Base-by-base conservation (phyloP, 192 early-diverging fungal genomes). In the Backusella parvicylindrica region DNA sequence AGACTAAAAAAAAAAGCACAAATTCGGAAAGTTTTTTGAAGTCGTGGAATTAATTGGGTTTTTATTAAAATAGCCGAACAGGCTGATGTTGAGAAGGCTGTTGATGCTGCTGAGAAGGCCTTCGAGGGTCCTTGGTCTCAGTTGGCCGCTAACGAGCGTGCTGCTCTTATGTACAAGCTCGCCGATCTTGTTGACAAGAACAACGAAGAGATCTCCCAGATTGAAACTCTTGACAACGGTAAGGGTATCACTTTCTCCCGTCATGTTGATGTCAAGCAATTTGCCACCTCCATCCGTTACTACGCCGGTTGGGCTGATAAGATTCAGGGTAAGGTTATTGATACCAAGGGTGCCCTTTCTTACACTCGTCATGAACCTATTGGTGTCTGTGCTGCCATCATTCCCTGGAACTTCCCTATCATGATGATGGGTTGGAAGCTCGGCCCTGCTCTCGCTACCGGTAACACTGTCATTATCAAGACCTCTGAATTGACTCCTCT, bases 371-470 rank as follows among this genome's bases (percentile, higher is more conserved):
- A 84, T 21, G 84, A 91, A 77, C 89, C 92, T 4, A 83, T 88
- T 30, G 95, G 95, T 56, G 90, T 94, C 30, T 88, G 86, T 72
- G 94, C 86, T 30, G 79, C 92, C 32, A 93, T 95, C 65, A 93
- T 91, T n/a, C 91, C 94, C 11, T 94, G 91, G 84, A 94, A 91
- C 75, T 89, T 90, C 71, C 93, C 94, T 3, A 53, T 93, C 43
- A 79, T 89, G 33, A 88, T 94, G 64, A 76, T 91, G n/a, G 90
- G 88, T 38, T 91, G 91, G 91, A 97, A 95, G 79, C 83, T 97
- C 26, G 95, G 89, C 21, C 92, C 94, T 9, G 90, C 89, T 60
- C 81, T 96, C n/a, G 89, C 89, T 11, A 88, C 85, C 30, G 94
- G 95, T 38, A 95, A 92, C 84, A 89, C 90, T 31, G 83, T 89